Evolutionary conservation across 352 stramenopile species (phyloP), one percentile per base, ranked within the genome.

Genomic region (Pythium pyrilobum): DNA sequence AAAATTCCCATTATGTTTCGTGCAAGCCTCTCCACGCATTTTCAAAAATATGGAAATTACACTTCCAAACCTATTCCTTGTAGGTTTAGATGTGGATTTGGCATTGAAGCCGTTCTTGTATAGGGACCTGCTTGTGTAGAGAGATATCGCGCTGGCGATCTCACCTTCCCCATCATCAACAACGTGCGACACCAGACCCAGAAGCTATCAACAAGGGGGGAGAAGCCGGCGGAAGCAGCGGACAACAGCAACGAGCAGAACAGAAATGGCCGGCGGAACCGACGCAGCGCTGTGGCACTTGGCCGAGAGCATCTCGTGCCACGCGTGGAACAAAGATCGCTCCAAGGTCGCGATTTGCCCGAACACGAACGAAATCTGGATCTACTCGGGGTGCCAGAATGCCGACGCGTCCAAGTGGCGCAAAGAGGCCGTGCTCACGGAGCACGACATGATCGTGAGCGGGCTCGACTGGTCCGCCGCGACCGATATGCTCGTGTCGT

Each of bases 401-500:
- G 40, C 72, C 1, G 86, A 97, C 34, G 75, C 71, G 44, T 64
- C 73, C 61, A 79, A 92, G 56, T 96, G 81, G 85, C 83, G 82
- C 59, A 89, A 82, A 59, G 85, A 92, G 42, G 79, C 81, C 25
- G 77, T 96, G 59, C 78, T 95, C 32, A 88, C 80, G 24, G 82
- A 90, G 82, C 93, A 98, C 66, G 92, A 97, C 73, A 95, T 98
- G 77, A 40, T 97, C 29, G 92, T 98, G 51, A 84, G 72, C 50
- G 88, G 86, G 1, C 66, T 98, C 50, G 92, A 97, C 69, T 98
- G 93, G 93, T 97, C 81, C 18, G 83, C 85, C 2, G 85, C 93
- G 50, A 90, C 89, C 43, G 94, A 98, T 71, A 87, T 95, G 70
- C 84, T 98, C 27, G 93, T 98, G 29, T 97, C 91, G 23, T 97